Percentiles rank a stretch among this genome's conserved stretches.
phyloP scores from a whole-genome alignment of 2,329 filamentous ascomycete genomes.

The Verticillium isaacii region DNA sequence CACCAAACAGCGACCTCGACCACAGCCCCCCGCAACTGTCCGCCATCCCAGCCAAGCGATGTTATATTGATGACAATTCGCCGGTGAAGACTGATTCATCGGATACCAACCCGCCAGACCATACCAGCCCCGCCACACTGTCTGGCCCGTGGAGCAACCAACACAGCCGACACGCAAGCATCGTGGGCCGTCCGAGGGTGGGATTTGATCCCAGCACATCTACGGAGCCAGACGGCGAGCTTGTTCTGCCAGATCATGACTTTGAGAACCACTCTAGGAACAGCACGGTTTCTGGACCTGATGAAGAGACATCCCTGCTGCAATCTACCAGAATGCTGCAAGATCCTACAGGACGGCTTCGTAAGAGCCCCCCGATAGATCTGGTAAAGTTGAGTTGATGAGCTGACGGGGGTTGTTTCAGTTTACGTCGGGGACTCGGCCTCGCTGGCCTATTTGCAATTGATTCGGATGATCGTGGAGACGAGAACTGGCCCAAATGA shows the following conservation, averaged over 20 bases:
- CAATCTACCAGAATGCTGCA: conserved; percentile 54
- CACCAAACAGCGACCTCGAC: conserved; percentile 4
- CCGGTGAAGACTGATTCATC: not conserved
- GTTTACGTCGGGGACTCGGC: conserved; percentile 62
- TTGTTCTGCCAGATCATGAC: conserved; percentile 5
- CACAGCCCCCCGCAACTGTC: conserved; percentile 6
- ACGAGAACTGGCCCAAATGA: conserved; percentile 46
- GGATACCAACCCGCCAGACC: not conserved
- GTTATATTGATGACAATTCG: conserved; percentile 8
- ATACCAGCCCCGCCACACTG: not conserved
- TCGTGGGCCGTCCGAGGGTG: conserved; percentile 5
- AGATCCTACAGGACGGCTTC: conserved; percentile 51
- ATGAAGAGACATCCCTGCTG: conserved; percentile 52
- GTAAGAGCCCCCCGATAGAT: conserved; percentile 32
- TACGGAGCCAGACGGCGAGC: conserved; percentile 5
- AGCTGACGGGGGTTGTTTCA: conserved; percentile 18
- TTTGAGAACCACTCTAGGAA: conserved; percentile 21
- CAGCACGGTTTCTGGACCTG: conserved; percentile 37
- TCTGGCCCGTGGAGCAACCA: not conserved
- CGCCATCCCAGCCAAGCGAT: conserved; percentile 12
- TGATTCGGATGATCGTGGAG: conserved; percentile 57
- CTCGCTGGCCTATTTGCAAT: conserved; percentile 55
- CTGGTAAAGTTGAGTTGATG: conserved; percentile 6
- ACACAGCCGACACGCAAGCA: not conserved
- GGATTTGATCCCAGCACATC: conserved; percentile 9